phyloP scores from a whole-genome alignment of 495 filamentous ascomycete species.

The Terfezia boudieri region DNA sequence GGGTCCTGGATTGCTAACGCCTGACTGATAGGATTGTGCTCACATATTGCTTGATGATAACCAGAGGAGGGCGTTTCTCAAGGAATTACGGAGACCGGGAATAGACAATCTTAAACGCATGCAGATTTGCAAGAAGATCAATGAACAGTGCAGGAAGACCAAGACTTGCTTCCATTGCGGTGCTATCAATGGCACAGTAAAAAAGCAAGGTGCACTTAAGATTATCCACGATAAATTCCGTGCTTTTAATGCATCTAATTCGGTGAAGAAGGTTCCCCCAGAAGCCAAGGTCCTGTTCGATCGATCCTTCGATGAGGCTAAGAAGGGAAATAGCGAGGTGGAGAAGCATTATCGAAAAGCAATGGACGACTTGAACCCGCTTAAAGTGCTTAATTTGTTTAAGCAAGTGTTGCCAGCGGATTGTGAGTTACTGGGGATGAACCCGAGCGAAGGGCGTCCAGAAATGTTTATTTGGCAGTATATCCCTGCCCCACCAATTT shows the following conservation, averaged over 20 bases:
- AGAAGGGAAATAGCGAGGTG: constrained; percentile 50
- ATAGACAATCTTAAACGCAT: constrained; percentile 67
- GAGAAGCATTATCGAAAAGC: constrained; percentile 78
- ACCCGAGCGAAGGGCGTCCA: constrained; percentile 66
- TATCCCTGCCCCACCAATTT: constrained; percentile 77
- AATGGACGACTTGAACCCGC: constrained; percentile 79
- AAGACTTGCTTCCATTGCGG: constrained; percentile 54
- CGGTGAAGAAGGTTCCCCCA: constrained; percentile 60
- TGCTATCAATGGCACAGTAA: constrained; percentile 65
- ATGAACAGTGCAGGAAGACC: constrained; percentile 67
- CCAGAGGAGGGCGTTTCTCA: constrained; percentile 48
- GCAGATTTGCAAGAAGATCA: constrained; percentile 64
- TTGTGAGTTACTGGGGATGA: constrained; percentile 74
- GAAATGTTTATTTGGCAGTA: constrained; percentile 98
- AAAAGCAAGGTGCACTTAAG: constrained; percentile 70
- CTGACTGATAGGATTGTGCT: constrained; percentile 34
- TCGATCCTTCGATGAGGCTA: constrained; percentile 55
- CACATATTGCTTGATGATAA: constrained; percentile 55
- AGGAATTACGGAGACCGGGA: constrained; percentile 52
- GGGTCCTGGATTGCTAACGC: not conserved
- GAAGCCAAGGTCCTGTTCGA: constrained; percentile 62
- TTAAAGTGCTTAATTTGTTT: constrained; percentile 75
- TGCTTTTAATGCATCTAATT: constrained; percentile 62
- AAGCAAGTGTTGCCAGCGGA: constrained; percentile 63
- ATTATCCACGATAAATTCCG: constrained; percentile 85